A percentile compares a stretch with the other conserved stretches of the same genome.
phyloP scores from a whole-genome alignment of 208 protist species.

The Leishmania arabica region DNA sequence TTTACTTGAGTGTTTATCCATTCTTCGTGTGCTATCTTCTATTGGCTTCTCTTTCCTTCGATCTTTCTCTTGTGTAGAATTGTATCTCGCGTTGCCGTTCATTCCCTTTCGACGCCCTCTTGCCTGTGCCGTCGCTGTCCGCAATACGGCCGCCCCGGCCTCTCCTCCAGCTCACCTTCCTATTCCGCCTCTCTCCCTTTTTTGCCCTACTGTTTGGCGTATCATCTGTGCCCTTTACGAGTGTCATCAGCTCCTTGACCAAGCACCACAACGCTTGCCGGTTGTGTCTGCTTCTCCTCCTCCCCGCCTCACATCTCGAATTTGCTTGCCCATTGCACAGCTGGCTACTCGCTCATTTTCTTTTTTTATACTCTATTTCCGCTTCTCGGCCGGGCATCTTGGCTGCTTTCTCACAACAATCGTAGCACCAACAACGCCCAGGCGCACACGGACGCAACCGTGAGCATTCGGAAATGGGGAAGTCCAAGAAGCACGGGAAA shows the following conservation, averaged over 20 bases:
- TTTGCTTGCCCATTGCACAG: neutral
- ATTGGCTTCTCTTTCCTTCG: neutral
- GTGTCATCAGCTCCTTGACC: neutral
- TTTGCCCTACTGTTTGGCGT: neutral
- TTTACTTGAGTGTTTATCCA: neutral
- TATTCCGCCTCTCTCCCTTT: neutral
- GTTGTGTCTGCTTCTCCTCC: neutral
- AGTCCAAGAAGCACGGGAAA: conserved; percentile 53
- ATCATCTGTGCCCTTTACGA: neutral
- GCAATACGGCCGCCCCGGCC: neutral
- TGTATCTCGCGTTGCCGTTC: neutral
- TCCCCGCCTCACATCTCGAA: neutral
- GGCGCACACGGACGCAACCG: neutral
- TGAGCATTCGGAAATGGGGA: conserved; percentile 32
- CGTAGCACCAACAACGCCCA: neutral
- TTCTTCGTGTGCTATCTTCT: neutral
- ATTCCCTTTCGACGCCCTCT: too few species aligned
- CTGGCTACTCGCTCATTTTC: neutral
- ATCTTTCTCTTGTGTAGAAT: neutral
- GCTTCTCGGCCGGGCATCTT: neutral
- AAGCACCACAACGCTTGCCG: neutral
- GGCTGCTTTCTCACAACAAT: neutral
- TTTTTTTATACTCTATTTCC: conserved; percentile 3
- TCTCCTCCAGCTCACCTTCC: neutral
- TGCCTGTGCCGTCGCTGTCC: conserved; percentile 6